A percentile compares a stretch with the other conserved stretches of the same genome.
Evolutionary conservation across 352 stramenopile genomes (phyloP).

Genomic region (Phytophthora uliginosa): DNA sequence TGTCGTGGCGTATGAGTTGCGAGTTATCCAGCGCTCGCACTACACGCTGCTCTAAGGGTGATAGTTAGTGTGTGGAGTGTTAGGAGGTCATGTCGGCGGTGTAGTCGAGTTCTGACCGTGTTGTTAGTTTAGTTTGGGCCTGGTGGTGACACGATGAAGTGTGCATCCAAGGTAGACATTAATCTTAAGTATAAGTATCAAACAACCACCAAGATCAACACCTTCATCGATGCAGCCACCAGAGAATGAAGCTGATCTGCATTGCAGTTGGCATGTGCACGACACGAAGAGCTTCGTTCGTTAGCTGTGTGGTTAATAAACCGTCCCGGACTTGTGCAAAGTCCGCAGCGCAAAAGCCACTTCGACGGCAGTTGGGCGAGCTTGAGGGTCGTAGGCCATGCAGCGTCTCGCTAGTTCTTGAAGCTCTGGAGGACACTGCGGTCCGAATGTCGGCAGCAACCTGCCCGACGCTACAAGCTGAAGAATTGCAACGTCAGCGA

Average conservation of each 20-base stretch:
- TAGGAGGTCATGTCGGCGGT: no score
- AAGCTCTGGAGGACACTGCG: slow-evolving; percentile 50
- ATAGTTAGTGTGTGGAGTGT: neutral
- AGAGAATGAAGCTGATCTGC: neutral
- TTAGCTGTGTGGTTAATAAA: slow-evolving; percentile 21
- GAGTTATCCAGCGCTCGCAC: slow-evolving; percentile 40
- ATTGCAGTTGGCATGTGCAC: no score
- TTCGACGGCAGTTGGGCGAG: slow-evolving; percentile 59
- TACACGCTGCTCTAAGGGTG: slow-evolving; percentile 35
- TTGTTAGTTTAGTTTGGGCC: slow-evolving; percentile 8
- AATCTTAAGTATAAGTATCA: slow-evolving; percentile 25
- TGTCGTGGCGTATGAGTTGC: slow-evolving; percentile 54
- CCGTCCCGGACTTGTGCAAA: slow-evolving; percentile 42
- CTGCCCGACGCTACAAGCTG: slow-evolving; percentile 61
- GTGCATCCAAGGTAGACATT: neutral
- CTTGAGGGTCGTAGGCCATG: slow-evolving; percentile 43
- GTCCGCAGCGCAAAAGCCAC: slow-evolving; percentile 60
- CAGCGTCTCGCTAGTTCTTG: slow-evolving; percentile 51
- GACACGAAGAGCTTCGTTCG: no score
- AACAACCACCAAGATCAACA: neutral
- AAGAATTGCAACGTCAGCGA: slow-evolving; percentile 60
- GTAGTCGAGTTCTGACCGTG: neutral
- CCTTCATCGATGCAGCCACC: neutral
- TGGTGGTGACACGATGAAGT: neutral
- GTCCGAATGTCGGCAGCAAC: slow-evolving; percentile 51